Evolutionary conservation across 169 alveolate genomes (phyloP).

Genomic region (Plasmodium relictum): DNA sequence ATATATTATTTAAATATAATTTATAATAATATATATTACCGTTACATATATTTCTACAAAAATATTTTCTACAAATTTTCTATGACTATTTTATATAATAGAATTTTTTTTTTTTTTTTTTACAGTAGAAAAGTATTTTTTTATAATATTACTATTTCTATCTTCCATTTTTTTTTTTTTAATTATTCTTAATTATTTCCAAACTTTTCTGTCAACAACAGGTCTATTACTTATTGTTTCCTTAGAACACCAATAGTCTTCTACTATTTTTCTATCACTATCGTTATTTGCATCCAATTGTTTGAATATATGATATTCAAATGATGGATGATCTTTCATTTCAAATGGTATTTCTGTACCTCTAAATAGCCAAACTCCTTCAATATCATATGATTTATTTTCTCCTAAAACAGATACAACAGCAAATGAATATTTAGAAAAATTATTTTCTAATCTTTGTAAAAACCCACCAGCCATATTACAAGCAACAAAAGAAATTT

Average conservation of each 20-base stretch:
- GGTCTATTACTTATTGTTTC: conserved; percentile 91
- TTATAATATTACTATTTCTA: background rate
- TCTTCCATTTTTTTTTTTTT: background rate
- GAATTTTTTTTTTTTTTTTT: background rate
- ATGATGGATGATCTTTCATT: conserved; percentile 96
- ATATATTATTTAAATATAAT: too few species aligned
- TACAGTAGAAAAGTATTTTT: background rate
- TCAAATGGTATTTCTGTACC: conserved; percentile 94
- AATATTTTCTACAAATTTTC: too few species aligned
- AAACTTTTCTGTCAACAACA: conserved; percentile 89
- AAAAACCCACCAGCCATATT: conserved; percentile 97
- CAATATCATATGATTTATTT: conserved; percentile 92
- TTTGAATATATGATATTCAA: conserved; percentile 92
- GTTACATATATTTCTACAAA: too few species aligned
- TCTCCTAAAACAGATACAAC: conserved; percentile 95
- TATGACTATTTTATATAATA: too few species aligned
- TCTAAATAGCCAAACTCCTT: conserved; percentile 97
- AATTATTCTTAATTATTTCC: conserved; percentile 86
- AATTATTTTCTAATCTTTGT: conserved; percentile 93
- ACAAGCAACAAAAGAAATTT: conserved; percentile 89
- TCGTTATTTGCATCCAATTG: conserved; percentile 89
- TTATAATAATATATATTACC: too few species aligned
- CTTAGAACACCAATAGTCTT: conserved; percentile 95
- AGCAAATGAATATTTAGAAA: conserved; percentile 96
- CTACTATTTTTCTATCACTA: conserved; percentile 90